These are phyloP conservation scores for Zizania palustris DNA, from an alignment of 202 grass and related monocot species.

Conservation along the genomic window DNA sequence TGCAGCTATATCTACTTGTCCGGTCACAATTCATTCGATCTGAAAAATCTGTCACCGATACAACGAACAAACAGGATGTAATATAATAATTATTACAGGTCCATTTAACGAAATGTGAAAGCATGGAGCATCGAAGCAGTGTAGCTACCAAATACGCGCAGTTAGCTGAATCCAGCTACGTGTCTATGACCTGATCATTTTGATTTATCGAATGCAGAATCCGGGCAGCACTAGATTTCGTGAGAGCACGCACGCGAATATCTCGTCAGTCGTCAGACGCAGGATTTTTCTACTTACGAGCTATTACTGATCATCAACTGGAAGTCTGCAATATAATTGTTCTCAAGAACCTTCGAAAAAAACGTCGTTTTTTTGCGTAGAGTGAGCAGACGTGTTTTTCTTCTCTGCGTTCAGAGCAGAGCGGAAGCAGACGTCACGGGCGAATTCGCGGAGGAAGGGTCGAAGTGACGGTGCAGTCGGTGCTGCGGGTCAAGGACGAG, in stretches of 20 bases:
- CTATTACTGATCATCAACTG: conserved; percentile 5
- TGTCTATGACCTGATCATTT: neutral
- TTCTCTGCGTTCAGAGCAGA: neutral
- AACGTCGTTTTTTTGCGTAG: neutral
- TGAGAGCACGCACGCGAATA: conserved; percentile 34
- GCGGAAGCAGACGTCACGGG: no score
- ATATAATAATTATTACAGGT: neutral
- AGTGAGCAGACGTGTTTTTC: neutral
- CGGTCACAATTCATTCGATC: neutral
- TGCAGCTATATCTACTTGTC: conserved; percentile 24
- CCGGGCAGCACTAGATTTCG: neutral
- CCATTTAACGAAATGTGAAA: neutral
- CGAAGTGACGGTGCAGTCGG: conserved; percentile 28
- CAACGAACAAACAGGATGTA: neutral
- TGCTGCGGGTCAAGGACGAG: conserved; percentile 34
- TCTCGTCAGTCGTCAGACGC: conserved; percentile 27
- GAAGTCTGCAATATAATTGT: neutral
- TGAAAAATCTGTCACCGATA: neutral
- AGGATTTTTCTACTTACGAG: neutral
- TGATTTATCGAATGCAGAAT: neutral
- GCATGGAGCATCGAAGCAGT: no score
- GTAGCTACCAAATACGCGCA: neutral
- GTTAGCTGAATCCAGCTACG: conserved; percentile 40
- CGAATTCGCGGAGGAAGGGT: no score
- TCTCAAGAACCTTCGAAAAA: conserved; percentile 7